These are phyloP conservation scores for Curvularia hawaiiensis DNA, from an alignment of 2,329 filamentous ascomycete species.

Conservation along the genomic window DNA sequence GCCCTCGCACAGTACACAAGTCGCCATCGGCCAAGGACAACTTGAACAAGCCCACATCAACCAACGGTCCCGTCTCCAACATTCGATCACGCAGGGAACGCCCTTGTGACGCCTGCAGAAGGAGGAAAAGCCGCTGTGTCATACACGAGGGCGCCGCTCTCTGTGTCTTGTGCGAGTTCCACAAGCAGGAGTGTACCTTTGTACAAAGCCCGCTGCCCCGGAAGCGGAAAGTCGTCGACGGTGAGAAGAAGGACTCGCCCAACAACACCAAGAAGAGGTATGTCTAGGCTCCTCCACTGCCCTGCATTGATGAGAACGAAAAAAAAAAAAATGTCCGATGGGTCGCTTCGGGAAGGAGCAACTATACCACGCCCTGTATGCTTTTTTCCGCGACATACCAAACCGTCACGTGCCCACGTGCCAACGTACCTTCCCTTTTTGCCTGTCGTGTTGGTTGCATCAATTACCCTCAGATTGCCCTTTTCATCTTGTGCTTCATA, in stretches of 20 bases:
- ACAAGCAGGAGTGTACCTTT: conserved; percentile 79
- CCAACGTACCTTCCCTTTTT: conserved; percentile 10
- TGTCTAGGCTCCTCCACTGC: conserved; percentile 46
- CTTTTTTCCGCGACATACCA: conserved; percentile 9
- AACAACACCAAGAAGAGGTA: conserved; percentile 70
- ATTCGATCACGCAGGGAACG: conserved; percentile 49
- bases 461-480: neutral
- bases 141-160: conserved; percentile 74
- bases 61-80: conserved; percentile 44
- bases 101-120: conserved; percentile 70
- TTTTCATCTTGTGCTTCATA: conserved; percentile 6
- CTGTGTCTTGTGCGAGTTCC: conserved; percentile 78
- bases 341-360: conserved; percentile 16
- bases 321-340: conserved; percentile 8
- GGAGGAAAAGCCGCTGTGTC: conserved; percentile 76
- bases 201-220: conserved; percentile 75
- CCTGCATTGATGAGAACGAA: conserved; percentile 9
- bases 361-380: conserved; percentile 8
- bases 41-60: conserved; percentile 46
- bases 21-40: conserved; percentile 52
- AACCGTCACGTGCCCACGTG: conserved; percentile 33
- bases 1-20: conserved; percentile 48
- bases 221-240: conserved; percentile 77
- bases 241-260: conserved; percentile 63
- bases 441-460: neutral